phyloP scores from a whole-genome alignment of 768 basidiomycete species.

The Serendipita sp. region DNA sequence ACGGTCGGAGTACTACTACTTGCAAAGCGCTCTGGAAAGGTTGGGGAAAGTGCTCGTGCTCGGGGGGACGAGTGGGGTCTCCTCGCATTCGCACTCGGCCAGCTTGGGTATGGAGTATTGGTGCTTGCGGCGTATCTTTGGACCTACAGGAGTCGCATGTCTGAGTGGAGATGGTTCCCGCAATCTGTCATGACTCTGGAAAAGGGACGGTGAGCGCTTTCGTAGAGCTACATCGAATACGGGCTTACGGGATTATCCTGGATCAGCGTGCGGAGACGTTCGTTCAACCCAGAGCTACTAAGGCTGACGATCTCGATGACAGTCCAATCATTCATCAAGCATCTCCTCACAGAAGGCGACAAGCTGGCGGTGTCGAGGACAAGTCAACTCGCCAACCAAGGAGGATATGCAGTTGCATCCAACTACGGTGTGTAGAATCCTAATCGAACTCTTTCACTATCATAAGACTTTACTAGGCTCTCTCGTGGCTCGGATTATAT shows the following conservation, averaged over 20 bases:
- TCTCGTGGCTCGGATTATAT: constrained; percentile 76
- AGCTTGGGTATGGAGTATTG: constrained; percentile 51
- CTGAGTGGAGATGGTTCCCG: constrained; percentile 6
- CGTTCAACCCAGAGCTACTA: constrained; percentile 33
- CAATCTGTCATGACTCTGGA: background rate
- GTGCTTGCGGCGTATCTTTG: constrained; percentile 42
- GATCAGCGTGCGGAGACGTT: constrained; percentile 13
- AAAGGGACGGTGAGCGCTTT: background rate
- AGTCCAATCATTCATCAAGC: constrained; percentile 78
- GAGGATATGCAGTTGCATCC: constrained; percentile 86
- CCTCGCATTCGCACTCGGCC: constrained; percentile 75
- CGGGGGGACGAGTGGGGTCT: constrained; percentile 37
- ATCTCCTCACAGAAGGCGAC: constrained; percentile 90
- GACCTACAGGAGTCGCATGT: constrained; percentile 14
- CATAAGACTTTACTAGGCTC: constrained; percentile 42
- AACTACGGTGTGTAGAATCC: constrained; percentile 62
- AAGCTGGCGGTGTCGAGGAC: constrained; percentile 75
- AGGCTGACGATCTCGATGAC: constrained; percentile 71
- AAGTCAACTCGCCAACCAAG: constrained; percentile 75
- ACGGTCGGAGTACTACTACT: constrained; percentile 55
- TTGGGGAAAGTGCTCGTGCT: background rate
- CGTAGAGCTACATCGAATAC: background rate
- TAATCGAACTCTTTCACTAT: background rate
- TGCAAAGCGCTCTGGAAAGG: constrained; percentile 15
- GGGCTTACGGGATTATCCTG: background rate